These are phyloP conservation scores for Gamsiella multidivaricata DNA, from an alignment of 192 early-diverging fungal genomes.

Conservation along the genomic window DNA sequence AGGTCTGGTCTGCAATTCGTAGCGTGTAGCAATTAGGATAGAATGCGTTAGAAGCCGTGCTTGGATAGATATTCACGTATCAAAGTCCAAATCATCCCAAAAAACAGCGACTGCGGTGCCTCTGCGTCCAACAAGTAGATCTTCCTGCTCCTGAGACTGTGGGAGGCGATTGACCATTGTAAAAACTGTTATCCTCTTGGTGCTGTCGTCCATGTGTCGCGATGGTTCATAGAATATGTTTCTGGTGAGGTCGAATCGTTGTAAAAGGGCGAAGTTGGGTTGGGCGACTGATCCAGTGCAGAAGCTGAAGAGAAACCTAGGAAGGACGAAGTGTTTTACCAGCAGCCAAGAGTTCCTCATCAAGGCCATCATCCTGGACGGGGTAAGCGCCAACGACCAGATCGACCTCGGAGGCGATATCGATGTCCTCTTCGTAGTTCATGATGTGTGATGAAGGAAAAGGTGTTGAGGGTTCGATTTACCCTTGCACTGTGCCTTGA, in stretches of 20 bases:
- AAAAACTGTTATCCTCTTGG: too few relatives aligned
- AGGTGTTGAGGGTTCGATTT: constrained; percentile 10
- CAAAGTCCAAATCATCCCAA: too few relatives aligned
- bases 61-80: too few relatives aligned
- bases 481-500: background rate
- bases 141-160: too few relatives aligned
- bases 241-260: too few relatives aligned
- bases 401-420: constrained; percentile 53
- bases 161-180: too few relatives aligned
- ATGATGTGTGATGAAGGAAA: constrained; percentile 41
- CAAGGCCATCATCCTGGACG: constrained; percentile 53
- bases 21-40: background rate
- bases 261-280: too few relatives aligned
- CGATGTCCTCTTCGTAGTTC: constrained; percentile 55
- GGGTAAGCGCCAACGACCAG: constrained; percentile 53
- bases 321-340: constrained; percentile 26
- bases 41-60: background rate
- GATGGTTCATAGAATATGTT: too few relatives aligned
- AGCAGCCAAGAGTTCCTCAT: constrained; percentile 54
- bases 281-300: background rate
- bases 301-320: background rate
- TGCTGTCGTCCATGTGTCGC: too few relatives aligned
- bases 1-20: constrained; percentile 30
- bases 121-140: too few relatives aligned
- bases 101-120: too few relatives aligned